Conservation (phyloP, 805 yeast genomes). For the Metschnikowia baotianmanensis region DNA sequence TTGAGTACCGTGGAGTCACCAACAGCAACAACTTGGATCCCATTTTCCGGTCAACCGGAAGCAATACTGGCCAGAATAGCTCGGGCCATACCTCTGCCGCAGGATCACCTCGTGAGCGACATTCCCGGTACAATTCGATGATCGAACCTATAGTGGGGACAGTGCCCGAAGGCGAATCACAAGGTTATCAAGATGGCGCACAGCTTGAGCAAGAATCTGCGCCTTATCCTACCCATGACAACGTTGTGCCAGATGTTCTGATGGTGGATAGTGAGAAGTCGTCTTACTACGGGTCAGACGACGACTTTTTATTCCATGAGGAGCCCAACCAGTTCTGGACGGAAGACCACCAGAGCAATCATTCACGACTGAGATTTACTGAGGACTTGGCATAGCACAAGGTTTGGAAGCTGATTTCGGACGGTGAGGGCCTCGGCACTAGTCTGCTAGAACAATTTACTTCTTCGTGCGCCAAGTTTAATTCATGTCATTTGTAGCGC, state of each 20-base stretch:
- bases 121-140: constrained; percentile 17
- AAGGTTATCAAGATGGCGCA: neutral
- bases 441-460: no score
- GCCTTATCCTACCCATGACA: constrained; percentile 12
- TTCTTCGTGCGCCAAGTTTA: no score
- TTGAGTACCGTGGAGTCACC: constrained; percentile 43
- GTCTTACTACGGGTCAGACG: constrained; percentile 16
- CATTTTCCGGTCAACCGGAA: constrained; percentile 25
- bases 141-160: constrained; percentile 7
- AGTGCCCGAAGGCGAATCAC: constrained; percentile 11
- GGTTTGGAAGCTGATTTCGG: neutral
- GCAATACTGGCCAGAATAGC: constrained; percentile 11
- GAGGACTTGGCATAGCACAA: constrained; percentile 13
- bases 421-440: no score
- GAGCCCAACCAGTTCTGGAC: constrained; percentile 13
- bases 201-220: neutral
- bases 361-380: constrained; percentile 21
- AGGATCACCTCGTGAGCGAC: constrained; percentile 10
- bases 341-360: constrained; percentile 16
- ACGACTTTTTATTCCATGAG: constrained; percentile 11
- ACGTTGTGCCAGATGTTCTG: constrained; percentile 3
- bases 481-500: no score
- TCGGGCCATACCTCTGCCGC: constrained; percentile 15
- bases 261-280: constrained; percentile 11
- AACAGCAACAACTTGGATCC: constrained; percentile 43